Base-by-base conservation (phyloP, 805 yeast species). In the Nakazawaea anatomiae region DNA sequence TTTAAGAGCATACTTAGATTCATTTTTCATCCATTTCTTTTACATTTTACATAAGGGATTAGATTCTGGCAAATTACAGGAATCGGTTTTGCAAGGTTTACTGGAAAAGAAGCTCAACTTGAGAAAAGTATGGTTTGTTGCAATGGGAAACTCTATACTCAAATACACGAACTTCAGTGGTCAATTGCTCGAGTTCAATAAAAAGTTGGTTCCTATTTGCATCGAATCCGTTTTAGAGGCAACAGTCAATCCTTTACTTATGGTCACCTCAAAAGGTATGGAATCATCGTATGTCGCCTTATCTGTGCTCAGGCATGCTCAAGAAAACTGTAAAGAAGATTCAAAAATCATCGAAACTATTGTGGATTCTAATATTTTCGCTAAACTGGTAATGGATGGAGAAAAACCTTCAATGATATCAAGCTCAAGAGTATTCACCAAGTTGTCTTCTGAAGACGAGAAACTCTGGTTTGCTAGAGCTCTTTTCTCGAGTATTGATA, bases 51-150 rank as follows among this genome's bases (percentile, higher is more conserved):
- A 57, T 1, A 47, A 53, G n/a, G 54, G 57, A n/a, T 49, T 55
- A 18, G 41, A 57, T 1, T 50, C 60, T 1, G 55, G 55, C 3
- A 59, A 58, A 2, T 64, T 60, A 52, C 69, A 48, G 43, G 66
- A 58, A 48, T 64, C 47, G 55, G 62, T 87, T 34, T 66, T 65
- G n/a, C 66, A 72, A 14, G 97, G 97, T 0, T 67, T 89, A 11
- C 62, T 67, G 11, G 91, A 87, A 39, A 75, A 86, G 58, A 87
- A 87, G 56, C 65, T 75, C 10, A 77, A 77, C 34, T 65, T 87
- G 28, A 77, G 85, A 57, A 80, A 79, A 59, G 67, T 80, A 25
- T 92, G 97, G 97, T 74, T 76, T 50, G 60, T 73, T 38, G 65
- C 78, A 36, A 60, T 85, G 12, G 83, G 80, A 4, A 56, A 62